phyloP scores from a whole-genome alignment of 768 basidiomycete genomes.

The Phlebiopsis flavidoalba region DNA sequence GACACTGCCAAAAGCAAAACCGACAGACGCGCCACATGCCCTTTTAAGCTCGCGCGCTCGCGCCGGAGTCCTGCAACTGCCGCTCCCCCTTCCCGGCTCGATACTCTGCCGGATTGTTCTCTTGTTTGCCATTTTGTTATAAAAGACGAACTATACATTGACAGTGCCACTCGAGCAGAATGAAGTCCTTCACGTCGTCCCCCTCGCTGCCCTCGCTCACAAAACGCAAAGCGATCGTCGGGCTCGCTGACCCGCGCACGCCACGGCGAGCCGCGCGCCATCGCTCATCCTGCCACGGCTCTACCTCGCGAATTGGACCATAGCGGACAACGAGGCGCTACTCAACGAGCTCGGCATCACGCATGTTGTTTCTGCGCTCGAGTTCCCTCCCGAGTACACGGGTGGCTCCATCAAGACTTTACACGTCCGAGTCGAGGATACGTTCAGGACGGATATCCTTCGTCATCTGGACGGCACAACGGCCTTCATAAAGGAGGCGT shows the following conservation, averaged over 20 bases:
- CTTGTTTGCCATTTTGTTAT: too few species aligned
- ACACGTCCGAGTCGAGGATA: constrained; percentile 48
- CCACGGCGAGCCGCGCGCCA: constrained; percentile 7
- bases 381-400: constrained; percentile 37
- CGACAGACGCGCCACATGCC: background rate
- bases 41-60: background rate
- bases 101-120: too few species aligned
- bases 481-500: constrained; percentile 45
- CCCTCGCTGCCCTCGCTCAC: background rate
- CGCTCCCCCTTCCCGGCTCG: background rate
- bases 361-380: constrained; percentile 65
- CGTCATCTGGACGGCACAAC: constrained; percentile 44
- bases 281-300: constrained; percentile 41
- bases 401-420: constrained; percentile 37
- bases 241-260: constrained; percentile 5
- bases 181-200: background rate
- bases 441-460: constrained; percentile 34
- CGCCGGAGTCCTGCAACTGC: background rate
- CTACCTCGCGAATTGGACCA: constrained; percentile 59
- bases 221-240: background rate
- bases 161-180: background rate
- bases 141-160: too few species aligned
- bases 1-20: background rate
- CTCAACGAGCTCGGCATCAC: constrained; percentile 61
- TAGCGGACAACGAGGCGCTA: constrained; percentile 44